phyloP scores from a whole-genome alignment of 2,329 filamentous ascomycete species.

The Fusarium guadeloupense region DNA sequence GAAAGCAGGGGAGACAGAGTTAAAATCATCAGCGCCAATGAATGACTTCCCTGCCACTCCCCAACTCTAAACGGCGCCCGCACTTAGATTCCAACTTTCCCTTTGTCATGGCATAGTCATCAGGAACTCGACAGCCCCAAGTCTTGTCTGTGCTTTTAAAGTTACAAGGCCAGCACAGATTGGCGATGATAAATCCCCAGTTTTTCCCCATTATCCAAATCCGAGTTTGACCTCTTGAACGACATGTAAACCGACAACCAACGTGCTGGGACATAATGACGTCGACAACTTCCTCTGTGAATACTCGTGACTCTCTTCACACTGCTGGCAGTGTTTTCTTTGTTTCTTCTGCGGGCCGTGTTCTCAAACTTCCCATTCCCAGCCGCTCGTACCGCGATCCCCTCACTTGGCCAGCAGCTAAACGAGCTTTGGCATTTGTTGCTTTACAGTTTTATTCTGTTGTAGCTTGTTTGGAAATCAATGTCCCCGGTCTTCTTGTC shows the following conservation, averaged over 20 bases:
- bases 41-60: background rate
- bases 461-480: constrained; percentile 10
- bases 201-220: background rate
- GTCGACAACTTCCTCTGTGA: background rate
- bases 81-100: background rate
- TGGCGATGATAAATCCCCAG: constrained; percentile 5
- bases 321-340: constrained; percentile 41
- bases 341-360: constrained; percentile 25
- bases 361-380: constrained; percentile 30
- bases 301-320: constrained; percentile 21
- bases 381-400: constrained; percentile 30
- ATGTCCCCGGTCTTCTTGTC: constrained; percentile 11
- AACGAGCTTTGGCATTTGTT: constrained; percentile 15
- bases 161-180: background rate
- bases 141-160: background rate
- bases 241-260: background rate
- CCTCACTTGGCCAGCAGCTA: constrained; percentile 26
- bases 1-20: background rate
- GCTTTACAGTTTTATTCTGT: constrained; percentile 19
- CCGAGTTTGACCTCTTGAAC: background rate
- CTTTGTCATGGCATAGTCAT: background rate
- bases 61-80: background rate
- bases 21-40: background rate
- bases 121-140: background rate
- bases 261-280: background rate